These are phyloP conservation scores for Epithemia pelagica DNA, from an alignment of 108 stramenopile genomes.

Conservation along the genomic window DNA sequence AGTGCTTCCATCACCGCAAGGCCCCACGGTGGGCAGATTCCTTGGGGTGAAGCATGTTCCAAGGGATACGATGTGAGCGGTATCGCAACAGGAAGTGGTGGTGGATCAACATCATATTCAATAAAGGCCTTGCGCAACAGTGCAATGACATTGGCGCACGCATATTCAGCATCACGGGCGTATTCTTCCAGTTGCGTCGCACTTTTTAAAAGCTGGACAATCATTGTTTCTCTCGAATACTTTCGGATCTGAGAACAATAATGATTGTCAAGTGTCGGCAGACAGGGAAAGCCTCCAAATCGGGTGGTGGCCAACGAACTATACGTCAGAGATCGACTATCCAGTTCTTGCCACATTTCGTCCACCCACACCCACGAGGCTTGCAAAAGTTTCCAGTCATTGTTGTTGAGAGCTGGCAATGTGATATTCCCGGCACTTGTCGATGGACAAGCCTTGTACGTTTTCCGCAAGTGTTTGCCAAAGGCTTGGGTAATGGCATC, in stretches of 20 bases:
- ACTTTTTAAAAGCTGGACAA: conserved; percentile 57
- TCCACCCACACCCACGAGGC: conserved; percentile 62
- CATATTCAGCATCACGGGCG: conserved; percentile 71
- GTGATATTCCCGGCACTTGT: conserved; percentile 40
- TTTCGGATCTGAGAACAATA: conserved; percentile 73
- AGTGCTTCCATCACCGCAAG: conserved; percentile 59
- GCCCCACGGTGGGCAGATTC: conserved; percentile 76
- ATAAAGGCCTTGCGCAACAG: conserved; percentile 56
- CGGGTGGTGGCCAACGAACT: conserved; percentile 16
- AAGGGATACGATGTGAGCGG: conserved; percentile 75
- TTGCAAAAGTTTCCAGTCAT: conserved; percentile 60
- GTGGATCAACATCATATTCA: conserved; percentile 46
- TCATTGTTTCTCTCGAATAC: conserved; percentile 76
- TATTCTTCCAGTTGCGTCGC: conserved; percentile 81
- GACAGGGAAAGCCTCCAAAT: conserved; percentile 69
- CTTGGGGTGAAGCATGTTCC: conserved; percentile 75
- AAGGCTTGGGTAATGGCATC: conserved; percentile 24
- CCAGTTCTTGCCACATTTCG: conserved; percentile 59
- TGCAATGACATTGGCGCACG: conserved; percentile 71
- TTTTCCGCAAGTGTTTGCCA: conserved; percentile 35
- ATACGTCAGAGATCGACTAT: conserved; percentile 20
- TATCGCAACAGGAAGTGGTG: conserved; percentile 52
- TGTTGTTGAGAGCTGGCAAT: conserved; percentile 50
- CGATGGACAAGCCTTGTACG: conserved; percentile 42
- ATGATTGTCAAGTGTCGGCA: conserved; percentile 80